Base-by-base conservation (phyloP, 129 eudicot species). In the Erigeron canadensis region DNA sequence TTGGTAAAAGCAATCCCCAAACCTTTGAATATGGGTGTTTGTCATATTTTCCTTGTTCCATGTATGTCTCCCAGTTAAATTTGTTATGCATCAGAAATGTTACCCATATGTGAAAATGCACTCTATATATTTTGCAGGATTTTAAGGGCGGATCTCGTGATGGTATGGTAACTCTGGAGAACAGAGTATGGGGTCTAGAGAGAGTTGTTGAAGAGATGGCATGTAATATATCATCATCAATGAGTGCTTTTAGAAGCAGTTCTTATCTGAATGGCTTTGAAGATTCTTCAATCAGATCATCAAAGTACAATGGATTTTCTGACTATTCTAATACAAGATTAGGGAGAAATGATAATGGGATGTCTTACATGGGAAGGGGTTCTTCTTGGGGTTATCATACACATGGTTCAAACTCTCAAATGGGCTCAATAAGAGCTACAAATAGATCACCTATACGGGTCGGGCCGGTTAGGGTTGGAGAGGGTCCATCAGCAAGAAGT, bases 401-500 rank as follows among this genome's bases (percentile, higher is more conserved):
- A 7, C 82, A 79, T 70, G 85, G 85, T 51, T 81, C 70, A 84
- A 83, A 50, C 69, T 83, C 80, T 13, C 91, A 84, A 34, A 47
- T 48, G 4, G 93, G 87, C 39, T 71, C 78, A 45, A 76, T 87
- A 62, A 79, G 86, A 81, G 78, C 54, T 18, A n/a, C 80, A 16
- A 28, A 28, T 28, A 28, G 34, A 28, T 28, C 34, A 28, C 81
- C 84, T 51, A 85, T 78, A 77, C 75, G 85, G 75, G 81, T 61
- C 0, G 89, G 87, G 40, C 85, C 85, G 0, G 65, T 86, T 57
- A 79, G 95, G 73, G 86, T 87, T 78, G 98, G 91, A 65, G 98
- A 93, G 72, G 99, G 97, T 38, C 99, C 99, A 19, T 87, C 99
- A 12, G 94, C 97, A 39, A 90, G 98, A 88, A 87, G 98, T 65